Percentiles rank a stretch among this genome's conserved stretches.
These are phyloP conservation scores for Ceratobasidium sp. DNA, from an alignment of 1,284 basidiomycete genomes.

Conservation along the genomic window DNA sequence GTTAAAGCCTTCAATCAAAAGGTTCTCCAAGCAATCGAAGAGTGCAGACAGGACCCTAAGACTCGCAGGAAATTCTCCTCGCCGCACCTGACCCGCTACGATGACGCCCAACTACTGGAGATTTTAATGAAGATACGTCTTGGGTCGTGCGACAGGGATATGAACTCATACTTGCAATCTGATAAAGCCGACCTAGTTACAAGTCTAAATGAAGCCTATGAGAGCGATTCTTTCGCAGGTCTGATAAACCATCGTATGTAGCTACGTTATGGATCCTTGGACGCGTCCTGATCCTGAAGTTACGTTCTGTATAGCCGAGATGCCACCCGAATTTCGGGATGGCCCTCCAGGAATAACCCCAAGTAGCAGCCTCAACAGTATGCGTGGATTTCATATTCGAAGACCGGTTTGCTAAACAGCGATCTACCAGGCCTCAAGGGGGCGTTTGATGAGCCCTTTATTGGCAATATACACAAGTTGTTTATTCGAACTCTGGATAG, in stretches of 20 bases:
- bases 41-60: background rate
- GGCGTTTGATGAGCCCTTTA: conserved; percentile 7
- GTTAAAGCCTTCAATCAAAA: background rate
- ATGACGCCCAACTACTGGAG: too few relatives aligned
- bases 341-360: too few relatives aligned
- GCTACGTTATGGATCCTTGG: background rate
- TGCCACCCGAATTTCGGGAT: background rate
- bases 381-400: background rate
- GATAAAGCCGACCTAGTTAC: too few relatives aligned
- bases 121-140: too few relatives aligned
- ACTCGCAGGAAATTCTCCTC: background rate
- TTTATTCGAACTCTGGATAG: background rate
- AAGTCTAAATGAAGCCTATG: background rate
- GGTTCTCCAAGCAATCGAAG: background rate
- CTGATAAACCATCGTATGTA: background rate
- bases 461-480: background rate
- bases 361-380: too few relatives aligned
- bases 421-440: background rate
- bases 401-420: background rate
- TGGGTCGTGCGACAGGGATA: too few relatives aligned
- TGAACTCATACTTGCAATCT: too few relatives aligned
- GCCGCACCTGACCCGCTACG: too few relatives aligned
- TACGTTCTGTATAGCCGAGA: background rate
- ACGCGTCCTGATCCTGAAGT: background rate
- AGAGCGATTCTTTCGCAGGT: background rate